Evolutionary conservation across 1,139 yeast genomes (phyloP).

Genomic region (Protomyces arabidopsidicola): DNA sequence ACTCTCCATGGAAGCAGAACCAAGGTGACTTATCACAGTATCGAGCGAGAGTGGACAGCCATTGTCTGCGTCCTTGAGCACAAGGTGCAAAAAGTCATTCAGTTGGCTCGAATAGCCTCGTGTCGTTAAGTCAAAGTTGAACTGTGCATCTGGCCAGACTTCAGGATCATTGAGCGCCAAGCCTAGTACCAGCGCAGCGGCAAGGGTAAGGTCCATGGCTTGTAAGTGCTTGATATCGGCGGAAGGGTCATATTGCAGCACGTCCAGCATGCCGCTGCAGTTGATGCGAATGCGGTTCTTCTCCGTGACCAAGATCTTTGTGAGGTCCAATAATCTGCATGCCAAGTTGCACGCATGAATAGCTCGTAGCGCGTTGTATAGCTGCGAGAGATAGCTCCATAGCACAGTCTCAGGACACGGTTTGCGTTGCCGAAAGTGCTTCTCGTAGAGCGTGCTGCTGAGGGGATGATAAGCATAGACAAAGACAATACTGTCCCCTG

Average conservation of each 20-base stretch:
- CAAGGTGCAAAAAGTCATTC: constrained; percentile 30
- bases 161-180: constrained; percentile 33
- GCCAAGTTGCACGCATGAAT: constrained; percentile 62
- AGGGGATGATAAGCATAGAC: constrained; percentile 33
- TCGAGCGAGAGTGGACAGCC: constrained; percentile 31
- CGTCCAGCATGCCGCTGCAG: constrained; percentile 68
- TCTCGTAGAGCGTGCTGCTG: constrained; percentile 51
- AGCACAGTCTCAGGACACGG: constrained; percentile 56
- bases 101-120: constrained; percentile 32
- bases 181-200: constrained; percentile 54
- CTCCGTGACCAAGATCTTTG: constrained; percentile 66
- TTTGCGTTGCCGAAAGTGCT: constrained; percentile 40
- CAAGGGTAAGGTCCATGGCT: constrained; percentile 50
- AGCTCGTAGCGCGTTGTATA: constrained; percentile 59
- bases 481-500: constrained; percentile 49
- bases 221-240: constrained; percentile 43
- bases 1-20: constrained; percentile 45
- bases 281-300: constrained; percentile 68
- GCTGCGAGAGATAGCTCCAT: constrained; percentile 73
- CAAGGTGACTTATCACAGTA: constrained; percentile 39
- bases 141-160: constrained; percentile 37
- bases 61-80: constrained; percentile 33
- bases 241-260: constrained; percentile 44
- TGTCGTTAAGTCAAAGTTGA: constrained; percentile 36
- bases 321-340: constrained; percentile 59